These are phyloP conservation scores for Podila clonocystis DNA, from an alignment of 192 early-diverging fungal genomes.

Conservation along the genomic window DNA sequence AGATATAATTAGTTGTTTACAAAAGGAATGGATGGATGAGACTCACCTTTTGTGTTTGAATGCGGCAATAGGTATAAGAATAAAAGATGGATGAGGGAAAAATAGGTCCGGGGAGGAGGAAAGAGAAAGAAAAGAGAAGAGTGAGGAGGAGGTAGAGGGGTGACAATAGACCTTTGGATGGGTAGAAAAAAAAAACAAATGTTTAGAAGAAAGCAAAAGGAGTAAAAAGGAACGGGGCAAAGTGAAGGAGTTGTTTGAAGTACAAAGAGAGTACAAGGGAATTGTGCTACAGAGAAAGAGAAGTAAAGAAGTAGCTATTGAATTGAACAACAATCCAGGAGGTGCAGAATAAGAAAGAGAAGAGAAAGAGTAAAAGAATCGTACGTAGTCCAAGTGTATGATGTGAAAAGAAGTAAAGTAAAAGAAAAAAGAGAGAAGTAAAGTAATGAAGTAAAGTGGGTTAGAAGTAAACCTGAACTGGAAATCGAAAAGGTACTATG, in stretches of 20 bases:
- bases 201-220: neutral
- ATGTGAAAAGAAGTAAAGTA: neutral
- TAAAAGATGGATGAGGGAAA: neutral
- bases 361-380: neutral
- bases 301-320: neutral
- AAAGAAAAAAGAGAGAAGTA: neutral
- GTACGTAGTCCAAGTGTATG: neutral
- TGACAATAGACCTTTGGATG: neutral
- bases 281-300: neutral
- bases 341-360: neutral
- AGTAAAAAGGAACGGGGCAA: too few species aligned
- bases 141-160: neutral
- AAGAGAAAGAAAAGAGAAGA: neutral
- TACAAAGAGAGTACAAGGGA: constrained; percentile 9
- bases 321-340: neutral
- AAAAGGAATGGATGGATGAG: neutral
- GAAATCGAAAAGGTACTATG: too few species aligned
- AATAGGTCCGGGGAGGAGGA: neutral
- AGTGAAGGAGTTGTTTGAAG: neutral
- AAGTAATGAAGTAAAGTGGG: too few species aligned
- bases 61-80: neutral
- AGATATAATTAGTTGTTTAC: neutral
- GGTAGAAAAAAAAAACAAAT: neutral
- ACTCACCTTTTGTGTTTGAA: neutral
- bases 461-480: too few species aligned